Evolutionary conservation across 2,329 filamentous ascomycete genomes (phyloP).

Genomic region (Cladobotryum protrusum): DNA sequence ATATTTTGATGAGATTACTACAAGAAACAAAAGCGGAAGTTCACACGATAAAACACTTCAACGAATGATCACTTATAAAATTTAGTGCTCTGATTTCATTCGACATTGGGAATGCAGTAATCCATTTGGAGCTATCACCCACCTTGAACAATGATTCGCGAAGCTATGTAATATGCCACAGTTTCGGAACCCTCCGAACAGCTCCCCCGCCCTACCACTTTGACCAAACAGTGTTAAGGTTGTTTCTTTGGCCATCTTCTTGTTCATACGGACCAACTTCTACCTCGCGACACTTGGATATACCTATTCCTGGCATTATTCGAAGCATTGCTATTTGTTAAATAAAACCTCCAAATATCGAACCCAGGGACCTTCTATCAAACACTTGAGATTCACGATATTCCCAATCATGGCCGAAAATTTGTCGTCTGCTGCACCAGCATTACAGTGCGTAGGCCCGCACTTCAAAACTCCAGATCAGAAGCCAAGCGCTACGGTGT

Average conservation of each 20-base stretch:
- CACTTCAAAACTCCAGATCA: conserved; percentile 69
- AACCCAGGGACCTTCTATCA: background rate
- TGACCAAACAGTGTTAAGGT: too few relatives aligned
- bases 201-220: background rate
- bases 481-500: conserved; percentile 84
- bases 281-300: too few relatives aligned
- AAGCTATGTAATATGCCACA: background rate
- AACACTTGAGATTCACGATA: background rate
- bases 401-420: conserved; percentile 21
- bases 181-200: background rate
- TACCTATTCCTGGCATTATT: too few relatives aligned
- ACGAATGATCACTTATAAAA: too few relatives aligned
- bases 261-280: too few relatives aligned
- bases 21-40: too few relatives aligned
- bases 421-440: conserved; percentile 16
- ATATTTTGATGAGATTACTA: too few relatives aligned
- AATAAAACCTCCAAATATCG: background rate
- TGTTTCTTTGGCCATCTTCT: background rate
- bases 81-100: background rate
- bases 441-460: conserved; percentile 67
- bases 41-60: too few relatives aligned
- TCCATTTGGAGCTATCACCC: too few relatives aligned
- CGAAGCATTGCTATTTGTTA: too few relatives aligned
- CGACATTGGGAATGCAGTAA: background rate
- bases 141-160: background rate